Evolutionary conservation across 495 filamentous ascomycete genomes (phyloP), one percentile per base, ranked within the genome.

Genomic region (Hyaloscypha variabilis): DNA sequence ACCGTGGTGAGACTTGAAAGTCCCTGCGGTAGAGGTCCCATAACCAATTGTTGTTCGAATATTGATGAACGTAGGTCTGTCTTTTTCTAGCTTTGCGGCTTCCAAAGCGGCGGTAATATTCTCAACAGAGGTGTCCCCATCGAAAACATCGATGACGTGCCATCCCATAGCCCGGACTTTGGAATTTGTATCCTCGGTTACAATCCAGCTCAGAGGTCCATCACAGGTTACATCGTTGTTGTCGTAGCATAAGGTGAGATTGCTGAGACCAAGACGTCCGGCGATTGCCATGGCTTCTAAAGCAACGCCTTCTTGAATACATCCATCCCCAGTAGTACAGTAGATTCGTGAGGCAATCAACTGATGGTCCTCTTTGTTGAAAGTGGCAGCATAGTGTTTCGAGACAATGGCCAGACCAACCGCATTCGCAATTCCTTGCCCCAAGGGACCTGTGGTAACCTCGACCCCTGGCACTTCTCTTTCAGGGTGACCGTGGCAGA

Each of bases 181-280:
- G 23, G 74, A 76, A 63, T 86, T 87, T 36, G 87, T 76, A 68
- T 87, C 83, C 65, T 89, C 85, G 3, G 78, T 84, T 65, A 83
- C 84, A 24, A 76, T 79, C 6, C 83, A 66, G 56, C 87, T 84
- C 8, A 83, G 78, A 0, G 77, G 77, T 26, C 86, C 85, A 61
- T 87, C 85, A 67, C 83, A 87, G 17, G 84, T 85, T 17, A 87
- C 73, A 62, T 85, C 77, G 69, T 88, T 88, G 71, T 88, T 85
- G 71, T 88, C 83, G 60, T 85, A 86, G 28, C 87, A 82, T 26
- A 87, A 70, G 8, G 77, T 78, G 25, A 88, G 71, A 67, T 87
- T 85, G 69, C 83, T 77, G 8, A 87, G 78, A 53, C 77, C 76
- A 68, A 77, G 79, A 67, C 85, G 81, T 4, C 85, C 85, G 3